Conservation (phyloP, 805 yeast species). For the Candida khao-thaluensis region DNA sequence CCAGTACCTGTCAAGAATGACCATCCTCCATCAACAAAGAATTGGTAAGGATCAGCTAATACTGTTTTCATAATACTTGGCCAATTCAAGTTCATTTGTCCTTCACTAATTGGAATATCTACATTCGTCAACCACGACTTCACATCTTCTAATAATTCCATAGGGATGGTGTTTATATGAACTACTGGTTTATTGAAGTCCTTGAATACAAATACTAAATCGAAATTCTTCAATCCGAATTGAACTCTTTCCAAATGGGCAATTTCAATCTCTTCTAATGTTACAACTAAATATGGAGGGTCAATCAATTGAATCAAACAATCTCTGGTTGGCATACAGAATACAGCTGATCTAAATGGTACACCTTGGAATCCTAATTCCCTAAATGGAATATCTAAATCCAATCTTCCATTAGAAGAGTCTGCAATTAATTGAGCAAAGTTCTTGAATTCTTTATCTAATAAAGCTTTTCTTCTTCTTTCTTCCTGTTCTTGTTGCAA, state of each 20-base stretch:
- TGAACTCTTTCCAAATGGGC: constrained; percentile 97
- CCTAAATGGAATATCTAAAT: constrained; percentile 90
- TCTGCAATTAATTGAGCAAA: constrained; percentile 92
- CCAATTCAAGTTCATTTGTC: constrained; percentile 96
- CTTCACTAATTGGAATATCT: constrained; percentile 92
- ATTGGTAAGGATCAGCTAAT: constrained; percentile 88
- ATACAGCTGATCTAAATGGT: constrained; percentile 90
- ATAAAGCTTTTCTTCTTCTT: constrained; percentile 82
- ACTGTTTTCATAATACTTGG: constrained; percentile 91
- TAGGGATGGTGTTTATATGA: constrained; percentile 92
- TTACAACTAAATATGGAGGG: constrained; percentile 91
- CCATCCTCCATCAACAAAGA: constrained; percentile 96
- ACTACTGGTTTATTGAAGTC: constrained; percentile 86
- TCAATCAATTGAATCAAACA: constrained; percentile 92
- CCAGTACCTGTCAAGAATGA: constrained; percentile 85
- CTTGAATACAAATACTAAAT: constrained; percentile 92
- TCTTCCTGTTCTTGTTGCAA: constrained; percentile 98
- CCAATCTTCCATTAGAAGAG: constrained; percentile 77
- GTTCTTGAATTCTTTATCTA: constrained; percentile 86
- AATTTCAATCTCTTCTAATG: constrained; percentile 87
- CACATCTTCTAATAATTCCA: constrained; percentile 85
- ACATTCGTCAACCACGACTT: constrained; percentile 98
- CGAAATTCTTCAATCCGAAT: constrained; percentile 94
- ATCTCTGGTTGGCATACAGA: constrained; percentile 95
- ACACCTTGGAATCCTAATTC: constrained; percentile 98